Evolutionary conservation across 306 rosid genomes (phyloP), one percentile per base, ranked within the genome.

Genomic region (Cucurbita ficifolia): DNA sequence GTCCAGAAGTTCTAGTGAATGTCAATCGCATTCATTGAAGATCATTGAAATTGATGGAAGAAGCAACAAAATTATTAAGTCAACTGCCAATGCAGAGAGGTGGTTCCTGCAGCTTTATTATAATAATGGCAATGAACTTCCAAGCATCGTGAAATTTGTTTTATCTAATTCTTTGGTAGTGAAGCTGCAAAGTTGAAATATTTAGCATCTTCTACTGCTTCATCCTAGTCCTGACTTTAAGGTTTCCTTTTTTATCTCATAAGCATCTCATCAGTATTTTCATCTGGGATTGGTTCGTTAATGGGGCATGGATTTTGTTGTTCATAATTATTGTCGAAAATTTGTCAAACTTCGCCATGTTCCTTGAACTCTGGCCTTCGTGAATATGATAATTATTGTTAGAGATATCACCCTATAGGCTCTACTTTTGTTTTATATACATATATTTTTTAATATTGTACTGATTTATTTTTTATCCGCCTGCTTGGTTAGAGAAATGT

Each of bases 1-100:
- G n/a, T 76, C 84, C 75, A 82, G 72, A 10, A 75, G 72, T 70
- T 60, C 84, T 18, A 69, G 80, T 51, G 83, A 84, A 58, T 61
- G 79, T 51, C 81, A 85, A 54, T 58, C 49, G 22, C 84, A 81
- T 14, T 48, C 80, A 68, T 79, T 80, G 40, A 83, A 75, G 67
- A 40, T 24, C 69, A 17, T 64, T 33, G 82, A 77, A 29, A 65
- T 36, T 42, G 46, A 58, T 76, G 81, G 82, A 74, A 79, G 65
- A 78, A 79, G 72, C 46, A 82, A 83, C 76, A 78, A 51, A 75
- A 75, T 51, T 36, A 72, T 77, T 79, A 75, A 50, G 63, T 59
- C 82, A 55, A 21, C 59, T 16, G 68, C 73, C 73, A 75, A 51
- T 62, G 86, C 79, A 61, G 72, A 81, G 79, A 85, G 97, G 98